Conservation (phyloP, 1,284 basidiomycete genomes). For the Tylopilus sp. region DNA sequence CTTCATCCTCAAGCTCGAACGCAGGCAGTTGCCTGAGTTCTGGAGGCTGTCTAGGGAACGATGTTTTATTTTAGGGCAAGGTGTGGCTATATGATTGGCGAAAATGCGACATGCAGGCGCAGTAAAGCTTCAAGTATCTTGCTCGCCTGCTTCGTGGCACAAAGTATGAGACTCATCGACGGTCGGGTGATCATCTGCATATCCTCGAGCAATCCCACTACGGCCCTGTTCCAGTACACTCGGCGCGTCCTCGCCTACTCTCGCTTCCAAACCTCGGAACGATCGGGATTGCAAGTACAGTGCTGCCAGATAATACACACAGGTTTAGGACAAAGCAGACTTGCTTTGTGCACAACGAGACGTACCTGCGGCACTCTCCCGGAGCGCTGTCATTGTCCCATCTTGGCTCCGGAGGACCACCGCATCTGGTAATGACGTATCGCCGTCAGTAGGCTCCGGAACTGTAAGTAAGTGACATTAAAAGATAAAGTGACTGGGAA, state of each 20-base stretch:
- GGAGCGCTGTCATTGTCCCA: constrained; percentile 58
- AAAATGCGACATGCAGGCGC: neutral
- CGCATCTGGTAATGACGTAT: constrained; percentile 41
- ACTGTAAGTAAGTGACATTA: constrained; percentile 3
- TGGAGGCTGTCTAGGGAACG: constrained; percentile 1
- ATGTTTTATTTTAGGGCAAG: neutral
- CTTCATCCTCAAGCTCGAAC: neutral
- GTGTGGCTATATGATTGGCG: neutral
- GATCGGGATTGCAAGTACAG: constrained; percentile 73
- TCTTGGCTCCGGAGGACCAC: constrained; percentile 72
- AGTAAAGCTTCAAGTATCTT: neutral
- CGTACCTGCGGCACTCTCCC: constrained; percentile 73
- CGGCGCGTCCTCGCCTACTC: constrained; percentile 81
- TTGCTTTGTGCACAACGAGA: constrained; percentile 36
- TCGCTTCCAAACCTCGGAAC: constrained; percentile 85
- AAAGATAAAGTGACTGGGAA: no score
- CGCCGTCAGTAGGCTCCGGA: constrained; percentile 13
- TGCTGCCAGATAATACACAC: constrained; percentile 47
- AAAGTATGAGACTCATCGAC: constrained; percentile 6
- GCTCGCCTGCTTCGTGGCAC: neutral
- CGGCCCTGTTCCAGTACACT: constrained; percentile 86
- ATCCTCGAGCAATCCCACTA: constrained; percentile 88
- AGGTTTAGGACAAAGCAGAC: constrained; percentile 13
- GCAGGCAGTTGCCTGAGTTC: neutral
- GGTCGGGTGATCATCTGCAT: constrained; percentile 59